Evolutionary conservation across 257 asterid genomes (phyloP), one percentile per base, ranked within the genome.

Genomic region (Knoxia roxburghii): DNA sequence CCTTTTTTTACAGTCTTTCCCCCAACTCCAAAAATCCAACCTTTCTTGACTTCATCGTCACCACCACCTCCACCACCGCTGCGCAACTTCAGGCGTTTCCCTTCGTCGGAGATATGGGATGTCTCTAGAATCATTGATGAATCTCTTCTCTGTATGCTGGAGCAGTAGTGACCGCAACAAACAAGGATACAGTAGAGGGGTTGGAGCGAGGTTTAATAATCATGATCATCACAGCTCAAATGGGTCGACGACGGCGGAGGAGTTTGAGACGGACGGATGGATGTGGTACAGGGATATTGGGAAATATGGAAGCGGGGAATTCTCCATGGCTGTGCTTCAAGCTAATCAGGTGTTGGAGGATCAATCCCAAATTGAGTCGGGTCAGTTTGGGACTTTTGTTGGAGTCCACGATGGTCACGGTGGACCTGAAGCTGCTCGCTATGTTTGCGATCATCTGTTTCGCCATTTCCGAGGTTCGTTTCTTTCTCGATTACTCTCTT

Each of bases 331-430:
- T 52, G 89, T 87, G 72, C 89, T 90, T 76, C 95, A 90, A 83
- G 97, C 97, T 9, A 90, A 90, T 73, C 84, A 86, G 66, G 79
- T 88, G 68, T 80, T 90, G 13, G 97, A 90, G 81, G 97, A 90
- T 83, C 97, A 90, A 81, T 78, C 96, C 69, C 97, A 86, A 74
- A 87, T 90, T 20, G 97, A 90, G 75, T 90, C 97, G 23, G 97
- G 96, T 67, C 97, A 85, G 0, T 86, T 80, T 65, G 97, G 97
- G 72, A 86, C 96, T 12, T 88, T 90, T 75, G 92, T 90, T 61
- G 97, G 97, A 73, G 78, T 90, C 72, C 88, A 88, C 68, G 97
- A 90, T 68, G 97, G 97, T 30, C 97, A 90, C 73, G 96, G 97
- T 33, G 97, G 97, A 37, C 96, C 95, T 2, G 92, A 88, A 72